phyloP scores from a whole-genome alignment of 2,329 filamentous ascomycete species.

The Talaromyces marneffei region DNA sequence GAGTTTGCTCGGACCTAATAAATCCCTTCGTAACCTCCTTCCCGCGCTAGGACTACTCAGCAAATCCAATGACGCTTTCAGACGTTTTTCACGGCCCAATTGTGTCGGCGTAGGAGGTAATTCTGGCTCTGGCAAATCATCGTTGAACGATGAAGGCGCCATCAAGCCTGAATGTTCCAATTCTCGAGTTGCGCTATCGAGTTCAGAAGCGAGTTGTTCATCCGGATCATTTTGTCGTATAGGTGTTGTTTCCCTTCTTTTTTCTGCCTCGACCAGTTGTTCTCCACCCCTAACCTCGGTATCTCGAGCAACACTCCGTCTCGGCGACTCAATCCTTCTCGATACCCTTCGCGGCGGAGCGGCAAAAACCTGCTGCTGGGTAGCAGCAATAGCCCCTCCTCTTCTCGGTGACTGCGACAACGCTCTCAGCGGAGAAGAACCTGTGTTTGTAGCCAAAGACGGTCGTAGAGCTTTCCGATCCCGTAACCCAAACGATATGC shows the following conservation, averaged over 20 bases:
- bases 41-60: constrained; percentile 34
- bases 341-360: constrained; percentile 33
- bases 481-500: constrained; percentile 27
- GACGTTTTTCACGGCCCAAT: constrained; percentile 32
- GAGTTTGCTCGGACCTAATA: constrained; percentile 26
- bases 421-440: neutral
- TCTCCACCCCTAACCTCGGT: too few species aligned
- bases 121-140: constrained; percentile 53
- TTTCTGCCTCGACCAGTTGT: neutral
- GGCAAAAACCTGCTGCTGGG: constrained; percentile 28
- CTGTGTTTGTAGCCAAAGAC: constrained; percentile 23
- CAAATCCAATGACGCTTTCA: constrained; percentile 26
- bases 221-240: constrained; percentile 24
- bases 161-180: constrained; percentile 17
- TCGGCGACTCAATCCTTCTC: constrained; percentile 27
- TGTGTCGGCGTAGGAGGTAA: constrained; percentile 50
- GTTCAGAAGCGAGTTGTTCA: constrained; percentile 28
- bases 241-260: neutral
- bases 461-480: constrained; percentile 34
- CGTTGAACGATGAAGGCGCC: constrained; percentile 20
- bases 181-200: constrained; percentile 27
- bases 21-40: neutral
- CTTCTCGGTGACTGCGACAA: constrained; percentile 21
- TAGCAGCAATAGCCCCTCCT: constrained; percentile 22
- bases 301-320: constrained; percentile 18